Conservation (phyloP, 2,329 filamentous ascomycete genomes). For the Clathrospora elynae region DNA sequence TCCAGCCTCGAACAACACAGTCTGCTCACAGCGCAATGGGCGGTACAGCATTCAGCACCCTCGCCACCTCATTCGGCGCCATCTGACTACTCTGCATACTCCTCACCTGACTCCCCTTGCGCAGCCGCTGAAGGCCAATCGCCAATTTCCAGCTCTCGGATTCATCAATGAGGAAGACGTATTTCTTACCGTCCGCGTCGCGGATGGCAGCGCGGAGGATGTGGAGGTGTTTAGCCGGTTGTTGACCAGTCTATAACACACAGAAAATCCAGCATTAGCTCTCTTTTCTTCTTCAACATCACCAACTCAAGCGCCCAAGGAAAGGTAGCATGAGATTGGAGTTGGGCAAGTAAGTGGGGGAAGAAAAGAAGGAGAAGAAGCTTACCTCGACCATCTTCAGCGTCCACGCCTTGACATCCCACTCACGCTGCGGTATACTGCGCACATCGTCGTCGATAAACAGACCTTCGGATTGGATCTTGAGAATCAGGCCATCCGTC, state of each 20-base stretch:
- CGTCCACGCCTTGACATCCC: slow-evolving; percentile 98
- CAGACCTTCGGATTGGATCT: slow-evolving; percentile 89
- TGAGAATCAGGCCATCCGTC: slow-evolving; percentile 88
- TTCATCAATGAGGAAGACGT: slow-evolving; percentile 64
- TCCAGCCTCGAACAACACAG: background rate
- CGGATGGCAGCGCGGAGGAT: slow-evolving; percentile 63
- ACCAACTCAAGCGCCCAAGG: too few species aligned
- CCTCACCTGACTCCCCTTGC: slow-evolving; percentile 61
- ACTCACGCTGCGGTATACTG: slow-evolving; percentile 90
- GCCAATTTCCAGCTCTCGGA: slow-evolving; percentile 67
- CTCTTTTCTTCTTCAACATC: too few species aligned
- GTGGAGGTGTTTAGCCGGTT: slow-evolving; percentile 54
- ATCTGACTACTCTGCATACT: slow-evolving; percentile 60
- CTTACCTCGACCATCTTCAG: slow-evolving; percentile 80
- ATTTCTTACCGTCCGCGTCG: slow-evolving; percentile 65
- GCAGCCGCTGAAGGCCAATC: slow-evolving; percentile 61
- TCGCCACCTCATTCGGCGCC: slow-evolving; percentile 52
- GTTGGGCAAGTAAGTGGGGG: background rate
- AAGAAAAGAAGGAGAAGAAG: background rate
- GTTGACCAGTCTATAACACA: slow-evolving; percentile 48
- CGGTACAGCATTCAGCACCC: slow-evolving; percentile 44
- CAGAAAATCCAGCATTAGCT: background rate
- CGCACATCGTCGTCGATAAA: slow-evolving; percentile 97
- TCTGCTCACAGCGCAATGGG: slow-evolving; percentile 16
- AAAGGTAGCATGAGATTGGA: slow-evolving; percentile 13